Percentiles rank a stretch among this genome's conserved stretches.
phyloP scores from a whole-genome alignment of 1,284 basidiomycete genomes.

The Rugosomyces carneus region DNA sequence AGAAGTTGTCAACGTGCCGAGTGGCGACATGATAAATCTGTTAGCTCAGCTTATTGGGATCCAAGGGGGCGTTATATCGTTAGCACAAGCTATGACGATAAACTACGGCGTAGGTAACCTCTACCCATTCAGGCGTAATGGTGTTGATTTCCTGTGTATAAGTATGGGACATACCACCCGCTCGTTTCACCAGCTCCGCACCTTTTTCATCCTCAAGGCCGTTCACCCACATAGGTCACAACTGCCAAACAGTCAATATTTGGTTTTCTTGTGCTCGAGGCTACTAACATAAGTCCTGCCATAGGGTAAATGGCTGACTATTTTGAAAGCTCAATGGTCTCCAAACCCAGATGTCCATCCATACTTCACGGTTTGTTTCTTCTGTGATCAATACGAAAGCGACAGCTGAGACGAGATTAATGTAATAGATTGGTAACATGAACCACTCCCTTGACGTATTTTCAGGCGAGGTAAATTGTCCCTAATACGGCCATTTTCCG shows the following conservation, averaged over 20 bases:
- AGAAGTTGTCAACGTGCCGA: conserved; percentile 51
- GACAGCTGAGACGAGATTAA: not conserved
- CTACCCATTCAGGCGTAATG: not conserved
- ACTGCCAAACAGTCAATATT: conserved; percentile 65
- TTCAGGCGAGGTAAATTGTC: conserved; percentile 51
- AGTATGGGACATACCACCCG: conserved; percentile 69
- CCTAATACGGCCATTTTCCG: not conserved
- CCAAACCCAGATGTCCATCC: conserved; percentile 72
- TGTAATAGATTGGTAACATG: conserved; percentile 59
- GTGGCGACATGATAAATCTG: conserved; percentile 66
- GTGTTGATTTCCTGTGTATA: conserved; percentile 5
- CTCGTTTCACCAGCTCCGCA: conserved; percentile 36
- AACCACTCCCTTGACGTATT: conserved; percentile 68
- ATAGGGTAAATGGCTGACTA: conserved; percentile 74
- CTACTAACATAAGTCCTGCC: not conserved
- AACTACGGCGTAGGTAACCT: conserved; percentile 51
- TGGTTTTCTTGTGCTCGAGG: not conserved
- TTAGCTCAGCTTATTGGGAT: conserved; percentile 79
- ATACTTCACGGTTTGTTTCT: conserved; percentile 64
- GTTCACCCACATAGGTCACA: conserved; percentile 55
- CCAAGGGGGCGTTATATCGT: conserved; percentile 67
- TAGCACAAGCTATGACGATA: conserved; percentile 78
- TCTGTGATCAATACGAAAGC: not conserved
- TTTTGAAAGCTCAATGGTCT: conserved; percentile 69
- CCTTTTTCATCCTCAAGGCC: conserved; percentile 57